Evolutionary conservation across 441 rosid genomes (phyloP).

Genomic region (Macaranga tanarius): DNA sequence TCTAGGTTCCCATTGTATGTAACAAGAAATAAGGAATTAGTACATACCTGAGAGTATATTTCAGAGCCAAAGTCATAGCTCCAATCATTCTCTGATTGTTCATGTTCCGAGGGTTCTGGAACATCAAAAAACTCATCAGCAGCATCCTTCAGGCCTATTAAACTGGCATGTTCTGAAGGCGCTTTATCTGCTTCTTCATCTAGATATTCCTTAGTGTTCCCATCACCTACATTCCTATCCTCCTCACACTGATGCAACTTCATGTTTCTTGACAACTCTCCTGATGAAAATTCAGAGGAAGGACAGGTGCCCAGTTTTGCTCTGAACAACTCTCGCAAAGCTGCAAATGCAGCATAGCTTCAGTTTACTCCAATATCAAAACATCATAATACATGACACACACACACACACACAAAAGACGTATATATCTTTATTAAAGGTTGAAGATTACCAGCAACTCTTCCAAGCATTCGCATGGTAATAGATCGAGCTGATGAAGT

Average conservation of each 20-base stretch:
- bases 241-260: constrained; percentile 46
- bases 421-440: constrained; percentile 19
- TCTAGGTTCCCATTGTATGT: constrained; percentile 11
- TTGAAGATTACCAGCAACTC: constrained; percentile 73
- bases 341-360: constrained; percentile 42
- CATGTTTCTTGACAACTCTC: constrained; percentile 54
- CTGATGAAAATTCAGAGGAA: constrained; percentile 59
- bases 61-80: constrained; percentile 67
- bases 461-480: constrained; percentile 84
- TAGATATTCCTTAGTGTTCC: constrained; percentile 38
- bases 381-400: background rate
- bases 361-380: constrained; percentile 4
- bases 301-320: constrained; percentile 63
- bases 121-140: constrained; percentile 93
- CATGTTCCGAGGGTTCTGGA: constrained; percentile 75
- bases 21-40: constrained; percentile 2
- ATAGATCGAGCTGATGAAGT: constrained; percentile 73
- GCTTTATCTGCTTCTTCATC: constrained; percentile 61
- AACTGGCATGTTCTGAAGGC: constrained; percentile 80
- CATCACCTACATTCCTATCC: constrained; percentile 36
- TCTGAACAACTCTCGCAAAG: constrained; percentile 76
- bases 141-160: constrained; percentile 74
- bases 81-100: constrained; percentile 63
- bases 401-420: constrained; percentile 4
- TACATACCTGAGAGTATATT: constrained; percentile 58